Evolutionary conservation across 2,329 filamentous ascomycete genomes (phyloP).

Genomic region (Coniochaeta pulveracea): DNA sequence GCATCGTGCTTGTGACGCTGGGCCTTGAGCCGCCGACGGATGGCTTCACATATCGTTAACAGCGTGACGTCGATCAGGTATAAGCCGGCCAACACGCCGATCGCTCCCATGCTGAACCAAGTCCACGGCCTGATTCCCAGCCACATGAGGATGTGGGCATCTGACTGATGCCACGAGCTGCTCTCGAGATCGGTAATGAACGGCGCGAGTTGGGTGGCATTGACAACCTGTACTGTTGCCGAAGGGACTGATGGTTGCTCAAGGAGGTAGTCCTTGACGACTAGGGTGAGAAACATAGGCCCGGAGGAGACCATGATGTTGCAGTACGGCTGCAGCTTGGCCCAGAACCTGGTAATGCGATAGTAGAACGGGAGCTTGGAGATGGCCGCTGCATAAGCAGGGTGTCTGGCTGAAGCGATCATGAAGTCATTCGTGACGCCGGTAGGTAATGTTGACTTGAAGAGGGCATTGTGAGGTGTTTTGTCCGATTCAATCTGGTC

Average conservation of each 20-base stretch:
- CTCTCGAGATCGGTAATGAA: slow-evolving; percentile 3
- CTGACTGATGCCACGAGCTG: slow-evolving; percentile 28
- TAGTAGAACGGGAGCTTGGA: slow-evolving; percentile 51
- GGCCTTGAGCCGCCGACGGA: slow-evolving; percentile 1
- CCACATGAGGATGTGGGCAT: slow-evolving; percentile 36
- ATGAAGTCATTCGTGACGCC: slow-evolving; percentile 76
- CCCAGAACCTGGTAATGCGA: slow-evolving; percentile 49
- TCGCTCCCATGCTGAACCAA: slow-evolving; percentile 18
- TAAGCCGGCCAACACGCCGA: slow-evolving; percentile 14
- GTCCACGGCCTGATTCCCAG: slow-evolving; percentile 24
- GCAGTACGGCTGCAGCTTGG: slow-evolving; percentile 51
- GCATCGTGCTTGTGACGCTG: no score
- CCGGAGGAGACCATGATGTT: slow-evolving; percentile 74
- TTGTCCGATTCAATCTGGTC: slow-evolving; percentile 12
- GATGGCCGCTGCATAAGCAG: slow-evolving; percentile 62
- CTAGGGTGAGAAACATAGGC: slow-evolving; percentile 62
- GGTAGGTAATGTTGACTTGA: slow-evolving; percentile 51
- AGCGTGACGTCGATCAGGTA: slow-evolving; percentile 11
- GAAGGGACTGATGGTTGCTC: slow-evolving; percentile 24
- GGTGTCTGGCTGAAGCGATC: slow-evolving; percentile 61
- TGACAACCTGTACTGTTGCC: slow-evolving; percentile 16
- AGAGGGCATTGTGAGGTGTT: slow-evolving; percentile 15
- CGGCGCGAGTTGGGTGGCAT: slow-evolving; percentile 6
- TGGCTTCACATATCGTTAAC: neutral
- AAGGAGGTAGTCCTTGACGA: slow-evolving; percentile 64